Percentiles rank a stretch among this genome's conserved stretches.
These are phyloP conservation scores for Carex scoparia DNA, from an alignment of 176 grass and related monocot genomes.

Conservation along the genomic window DNA sequence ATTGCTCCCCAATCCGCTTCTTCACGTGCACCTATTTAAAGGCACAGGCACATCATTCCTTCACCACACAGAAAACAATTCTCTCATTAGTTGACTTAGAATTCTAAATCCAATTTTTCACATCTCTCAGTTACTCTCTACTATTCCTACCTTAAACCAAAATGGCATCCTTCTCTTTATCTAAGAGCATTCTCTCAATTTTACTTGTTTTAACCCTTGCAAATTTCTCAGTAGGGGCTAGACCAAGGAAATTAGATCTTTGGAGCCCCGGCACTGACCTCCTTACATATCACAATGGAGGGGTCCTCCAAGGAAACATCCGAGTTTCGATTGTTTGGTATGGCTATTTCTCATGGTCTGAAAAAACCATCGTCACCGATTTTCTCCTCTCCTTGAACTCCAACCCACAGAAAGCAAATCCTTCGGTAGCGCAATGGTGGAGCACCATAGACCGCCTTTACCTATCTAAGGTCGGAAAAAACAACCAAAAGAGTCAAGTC, in stretches of 20 bases:
- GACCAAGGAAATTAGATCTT: conserved; percentile 39
- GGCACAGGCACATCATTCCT: background rate
- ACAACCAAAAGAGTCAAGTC: conserved; percentile 10
- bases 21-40: background rate
- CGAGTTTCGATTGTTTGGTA: conserved; percentile 36
- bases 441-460: conserved; percentile 33
- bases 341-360: conserved; percentile 24
- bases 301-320: conserved; percentile 25
- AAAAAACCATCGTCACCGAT: conserved; percentile 31
- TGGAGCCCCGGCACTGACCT: conserved; percentile 23
- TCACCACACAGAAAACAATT: conserved; percentile 5
- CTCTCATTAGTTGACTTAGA: background rate
- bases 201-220: conserved; percentile 29
- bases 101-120: background rate
- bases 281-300: conserved; percentile 35
- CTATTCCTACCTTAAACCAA: background rate
- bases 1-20: background rate
- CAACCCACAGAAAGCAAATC: background rate
- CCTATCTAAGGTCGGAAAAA: conserved; percentile 8
- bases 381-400: conserved; percentile 32
- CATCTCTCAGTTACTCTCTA: background rate
- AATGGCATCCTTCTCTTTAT: conserved; percentile 37
- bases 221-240: conserved; percentile 17
- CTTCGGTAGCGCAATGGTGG: conserved; percentile 45
- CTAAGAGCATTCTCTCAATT: conserved; percentile 13